Base-by-base conservation (phyloP, 164 flowering plant genomes). In the Santalum album region DNA sequence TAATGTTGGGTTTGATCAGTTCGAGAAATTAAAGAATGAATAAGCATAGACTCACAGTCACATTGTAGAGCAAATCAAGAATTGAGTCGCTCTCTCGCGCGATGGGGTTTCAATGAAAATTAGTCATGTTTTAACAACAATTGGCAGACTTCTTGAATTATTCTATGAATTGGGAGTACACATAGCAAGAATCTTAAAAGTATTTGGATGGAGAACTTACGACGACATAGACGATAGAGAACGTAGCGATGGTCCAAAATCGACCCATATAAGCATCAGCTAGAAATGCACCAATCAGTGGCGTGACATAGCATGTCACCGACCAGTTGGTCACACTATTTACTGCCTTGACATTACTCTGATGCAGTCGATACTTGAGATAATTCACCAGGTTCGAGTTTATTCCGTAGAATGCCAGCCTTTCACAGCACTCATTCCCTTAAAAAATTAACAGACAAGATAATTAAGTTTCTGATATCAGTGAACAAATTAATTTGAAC, bases 391-490 rank as follows among this genome's bases (percentile, higher is more conserved):
- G 48, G 56, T 74, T 74, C 35, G 68, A 62, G 49, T 65, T 45
- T 65, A 74, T 68, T n/a, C 78, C 78, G 25, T 74, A 74, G 65
- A 66, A 73, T 18, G 81, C 84, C 66, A 79, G 66, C 36, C 84
- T 65, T 49, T 79, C 84, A 51, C 78, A 79, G 22, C 79, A 72
- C 61, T 74, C 84, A 56, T 70, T 76, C 43, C 77, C 61, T 57
- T 29, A 7, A 15, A 27, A 39, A 15, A 56, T 48, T n/a, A 29
- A 18, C 23, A 17, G 9, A 35, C n/a, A 45, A 45, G 6, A 20
- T n/a, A n/a, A n/a, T n/a, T n/a, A n/a, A n/a, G n/a, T n/a, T n/a
- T n/a, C n/a, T n/a, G n/a, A n/a, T n/a, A n/a, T n/a, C n/a, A n/a
- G n/a, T n/a, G n/a, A n/a, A n/a, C n/a, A n/a, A n/a, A n/a, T n/a